Conservation (phyloP, 176 grass and related monocot genomes). For the Oryza brachyantha region DNA sequence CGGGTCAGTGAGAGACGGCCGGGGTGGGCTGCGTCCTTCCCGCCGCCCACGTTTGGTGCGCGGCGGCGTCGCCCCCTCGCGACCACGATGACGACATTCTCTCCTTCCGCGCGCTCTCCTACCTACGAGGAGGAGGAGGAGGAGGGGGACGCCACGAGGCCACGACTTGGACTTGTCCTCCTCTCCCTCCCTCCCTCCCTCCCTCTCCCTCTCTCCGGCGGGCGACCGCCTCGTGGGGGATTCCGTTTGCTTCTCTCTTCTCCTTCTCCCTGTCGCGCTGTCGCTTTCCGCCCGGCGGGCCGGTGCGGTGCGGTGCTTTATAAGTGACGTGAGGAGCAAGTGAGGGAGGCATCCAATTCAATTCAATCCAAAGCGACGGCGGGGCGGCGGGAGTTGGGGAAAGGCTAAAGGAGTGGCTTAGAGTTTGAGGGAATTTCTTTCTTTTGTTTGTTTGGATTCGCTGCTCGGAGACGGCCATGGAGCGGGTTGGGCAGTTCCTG, state of each 20-base stretch:
- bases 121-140: not conserved
- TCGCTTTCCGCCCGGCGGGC: not conserved
- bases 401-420: not conserved
- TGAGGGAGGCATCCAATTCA: slow-evolving; percentile 10
- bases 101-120: too few relatives aligned
- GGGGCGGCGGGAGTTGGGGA: not conserved
- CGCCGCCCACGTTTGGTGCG: too few relatives aligned
- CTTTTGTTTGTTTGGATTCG: not conserved
- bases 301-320: not conserved
- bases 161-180: not conserved
- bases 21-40: too few relatives aligned
- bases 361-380: not conserved
- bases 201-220: not conserved
- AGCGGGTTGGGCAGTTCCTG: slow-evolving; percentile 9
- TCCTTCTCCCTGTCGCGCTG: too few relatives aligned
- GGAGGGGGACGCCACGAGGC: not conserved
- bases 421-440: not conserved
- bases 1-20: not conserved
- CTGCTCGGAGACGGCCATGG: not conserved
- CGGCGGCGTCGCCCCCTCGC: too few relatives aligned
- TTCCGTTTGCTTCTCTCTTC: not conserved
- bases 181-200: too few relatives aligned
- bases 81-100: slow-evolving; percentile 46
- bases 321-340: slow-evolving; percentile 8
- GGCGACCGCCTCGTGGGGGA: not conserved